Conservation (phyloP, 495 filamentous ascomycete genomes). For the Aspergillus egyptiacus region DNA sequence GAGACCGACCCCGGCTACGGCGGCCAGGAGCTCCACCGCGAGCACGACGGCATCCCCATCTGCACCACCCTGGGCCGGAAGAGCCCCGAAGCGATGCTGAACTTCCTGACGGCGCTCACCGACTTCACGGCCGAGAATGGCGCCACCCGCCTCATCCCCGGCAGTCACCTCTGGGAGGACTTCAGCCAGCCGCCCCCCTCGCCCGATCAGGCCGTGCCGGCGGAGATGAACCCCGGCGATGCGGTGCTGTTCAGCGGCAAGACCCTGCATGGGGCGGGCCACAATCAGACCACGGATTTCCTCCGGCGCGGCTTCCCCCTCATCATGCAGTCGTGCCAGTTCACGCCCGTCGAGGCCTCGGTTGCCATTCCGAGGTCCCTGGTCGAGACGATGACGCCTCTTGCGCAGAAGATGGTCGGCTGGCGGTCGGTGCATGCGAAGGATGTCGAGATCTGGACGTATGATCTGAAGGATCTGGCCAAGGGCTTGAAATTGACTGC, state of each 20-base stretch:
- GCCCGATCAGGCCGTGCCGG: neutral
- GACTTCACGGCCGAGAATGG: constrained; percentile 32
- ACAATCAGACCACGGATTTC: neutral
- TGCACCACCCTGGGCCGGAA: neutral
- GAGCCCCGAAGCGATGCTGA: constrained; percentile 11
- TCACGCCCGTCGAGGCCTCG: neutral
- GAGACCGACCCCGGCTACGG: too few relatives aligned
- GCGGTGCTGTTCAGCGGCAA: neutral
- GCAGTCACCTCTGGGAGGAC: constrained; percentile 30
- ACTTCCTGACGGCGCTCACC: constrained; percentile 27
- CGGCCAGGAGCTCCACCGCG: too few relatives aligned
- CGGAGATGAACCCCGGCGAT: neutral
- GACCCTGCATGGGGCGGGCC: neutral
- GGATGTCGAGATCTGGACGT: too few relatives aligned
- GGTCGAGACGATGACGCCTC: neutral
- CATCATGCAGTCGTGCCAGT: neutral
- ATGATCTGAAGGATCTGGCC: too few relatives aligned
- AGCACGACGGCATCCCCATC: too few relatives aligned
- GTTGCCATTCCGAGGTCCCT: neutral
- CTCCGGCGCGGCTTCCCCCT: neutral
- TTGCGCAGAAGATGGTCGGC: neutral
- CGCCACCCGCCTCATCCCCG: constrained; percentile 36
- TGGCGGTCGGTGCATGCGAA: too few relatives aligned
- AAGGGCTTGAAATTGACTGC: too few relatives aligned
- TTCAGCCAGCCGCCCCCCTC: too few relatives aligned